Evolutionary conservation across 2,329 filamentous ascomycete species (phyloP).

Genomic region (Ascochyta lentis): DNA sequence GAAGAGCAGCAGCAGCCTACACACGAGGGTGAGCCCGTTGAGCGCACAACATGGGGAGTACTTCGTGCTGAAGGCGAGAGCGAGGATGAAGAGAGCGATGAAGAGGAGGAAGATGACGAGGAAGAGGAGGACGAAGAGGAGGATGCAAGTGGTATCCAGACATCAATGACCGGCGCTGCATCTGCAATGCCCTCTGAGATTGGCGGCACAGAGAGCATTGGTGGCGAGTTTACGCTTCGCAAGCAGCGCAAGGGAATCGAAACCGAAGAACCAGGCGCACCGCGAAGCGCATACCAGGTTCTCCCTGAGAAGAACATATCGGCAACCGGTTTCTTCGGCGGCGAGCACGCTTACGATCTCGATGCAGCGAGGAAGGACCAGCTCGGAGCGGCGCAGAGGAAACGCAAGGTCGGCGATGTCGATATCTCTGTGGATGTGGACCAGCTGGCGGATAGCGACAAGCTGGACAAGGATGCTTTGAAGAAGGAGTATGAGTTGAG

Average conservation of each 20-base stretch:
- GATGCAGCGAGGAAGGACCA: conserved; percentile 63
- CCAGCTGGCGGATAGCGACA: conserved; percentile 74
- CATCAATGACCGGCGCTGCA: conserved; percentile 70
- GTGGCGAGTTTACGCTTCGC: conserved; percentile 87
- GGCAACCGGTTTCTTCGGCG: conserved; percentile 93
- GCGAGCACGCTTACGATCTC: conserved; percentile 91
- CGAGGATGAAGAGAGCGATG: conserved; percentile 68
- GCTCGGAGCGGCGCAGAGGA: conserved; percentile 84
- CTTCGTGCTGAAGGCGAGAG: conserved; percentile 81
- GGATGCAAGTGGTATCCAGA: conserved; percentile 68
- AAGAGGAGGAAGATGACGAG: conserved; percentile 65
- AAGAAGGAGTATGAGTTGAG: conserved; percentile 78
- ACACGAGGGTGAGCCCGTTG: conserved; percentile 73
- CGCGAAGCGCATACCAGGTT: conserved; percentile 84
- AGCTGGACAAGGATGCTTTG: conserved; percentile 84
- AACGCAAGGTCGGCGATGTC: conserved; percentile 89
- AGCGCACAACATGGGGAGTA: conserved; percentile 91
- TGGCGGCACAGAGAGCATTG: conserved; percentile 75
- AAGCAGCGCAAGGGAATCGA: conserved; percentile 83
- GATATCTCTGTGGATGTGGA: conserved; percentile 93
- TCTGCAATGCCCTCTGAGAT: conserved; percentile 84
- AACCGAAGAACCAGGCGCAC: conserved; percentile 76
- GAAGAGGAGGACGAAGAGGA: conserved; percentile 73
- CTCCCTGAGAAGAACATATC: conserved; percentile 86
- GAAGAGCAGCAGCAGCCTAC: conserved; percentile 65